A percentile compares a stretch with the other conserved stretches of the same genome.
These are phyloP conservation scores for Schwanniomyces sp. DNA, from an alignment of 805 yeast species.

Conservation along the genomic window DNA sequence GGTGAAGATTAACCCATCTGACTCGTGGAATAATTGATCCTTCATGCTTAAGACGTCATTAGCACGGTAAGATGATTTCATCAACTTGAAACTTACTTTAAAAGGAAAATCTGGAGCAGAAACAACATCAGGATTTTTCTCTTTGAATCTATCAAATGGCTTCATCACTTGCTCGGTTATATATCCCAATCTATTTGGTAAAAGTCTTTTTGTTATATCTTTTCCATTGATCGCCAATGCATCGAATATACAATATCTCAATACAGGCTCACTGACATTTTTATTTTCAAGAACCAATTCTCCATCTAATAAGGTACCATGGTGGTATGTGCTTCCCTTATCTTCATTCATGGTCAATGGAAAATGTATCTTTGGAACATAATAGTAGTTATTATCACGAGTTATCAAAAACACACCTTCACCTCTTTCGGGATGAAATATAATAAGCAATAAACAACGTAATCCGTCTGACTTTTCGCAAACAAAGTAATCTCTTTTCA, in stretches of 20 bases:
- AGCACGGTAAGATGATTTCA: constrained; percentile 81
- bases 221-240: constrained; percentile 82
- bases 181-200: constrained; percentile 84
- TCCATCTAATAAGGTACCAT: constrained; percentile 91
- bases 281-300: constrained; percentile 79
- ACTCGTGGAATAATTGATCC: constrained; percentile 75
- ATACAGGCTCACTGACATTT: constrained; percentile 49
- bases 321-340: constrained; percentile 62
- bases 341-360: constrained; percentile 52
- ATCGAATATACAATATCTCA: constrained; percentile 86
- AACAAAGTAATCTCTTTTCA: constrained; percentile 79
- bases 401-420: constrained; percentile 90
- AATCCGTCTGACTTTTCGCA: constrained; percentile 97
- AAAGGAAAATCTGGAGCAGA: constrained; percentile 69
- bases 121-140: constrained; percentile 69
- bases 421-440: constrained; percentile 68
- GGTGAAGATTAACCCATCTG: constrained; percentile 93
- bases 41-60: constrained; percentile 71
- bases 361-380: constrained; percentile 82
- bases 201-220: constrained; percentile 63
- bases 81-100: constrained; percentile 80
- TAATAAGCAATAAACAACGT: constrained; percentile 71
- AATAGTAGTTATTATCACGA: constrained; percentile 81
- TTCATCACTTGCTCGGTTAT: constrained; percentile 76
- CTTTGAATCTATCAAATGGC: constrained; percentile 76